Conservation (phyloP, 768 basidiomycete genomes). For the Trametes sanguinea region DNA sequence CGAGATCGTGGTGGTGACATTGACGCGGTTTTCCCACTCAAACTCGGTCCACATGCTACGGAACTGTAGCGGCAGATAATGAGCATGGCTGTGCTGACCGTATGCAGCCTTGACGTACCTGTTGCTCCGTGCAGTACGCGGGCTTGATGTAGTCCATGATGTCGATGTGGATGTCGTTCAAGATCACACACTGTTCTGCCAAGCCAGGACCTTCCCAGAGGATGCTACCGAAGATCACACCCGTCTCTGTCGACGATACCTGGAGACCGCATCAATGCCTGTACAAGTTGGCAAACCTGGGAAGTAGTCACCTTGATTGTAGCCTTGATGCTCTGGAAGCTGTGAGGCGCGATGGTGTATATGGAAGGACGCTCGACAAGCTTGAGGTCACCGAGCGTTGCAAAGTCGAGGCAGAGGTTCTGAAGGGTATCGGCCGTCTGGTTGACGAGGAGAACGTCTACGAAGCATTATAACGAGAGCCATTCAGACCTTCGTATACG, state of each 20-base stretch:
- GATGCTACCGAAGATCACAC: constrained; percentile 97
- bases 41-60: constrained; percentile 99
- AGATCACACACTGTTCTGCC: constrained; percentile 86
- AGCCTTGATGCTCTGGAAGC: constrained; percentile 98
- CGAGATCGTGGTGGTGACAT: constrained; percentile 83
- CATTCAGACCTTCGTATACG: not conserved
- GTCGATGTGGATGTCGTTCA: constrained; percentile 97
- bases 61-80: constrained; percentile 54
- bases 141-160: constrained; percentile 99
- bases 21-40: constrained; percentile 99
- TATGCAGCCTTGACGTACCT: constrained; percentile 50
- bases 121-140: constrained; percentile 91
- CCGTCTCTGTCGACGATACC: constrained; percentile 96
- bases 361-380: constrained; percentile 94
- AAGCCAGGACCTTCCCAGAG: constrained; percentile 92
- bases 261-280: constrained; percentile 18
- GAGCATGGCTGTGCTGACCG: not conserved
- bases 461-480: not conserved
- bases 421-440: constrained; percentile 93
- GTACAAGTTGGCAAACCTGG: not conserved
- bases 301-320: constrained; percentile 76
- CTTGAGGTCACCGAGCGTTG: constrained; percentile 95
- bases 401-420: constrained; percentile 96
- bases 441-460: constrained; percentile 95
- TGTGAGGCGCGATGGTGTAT: constrained; percentile 92